These are phyloP conservation scores for Penicillium hordei DNA, from an alignment of 2,329 filamentous ascomycete genomes.

Conservation along the genomic window DNA sequence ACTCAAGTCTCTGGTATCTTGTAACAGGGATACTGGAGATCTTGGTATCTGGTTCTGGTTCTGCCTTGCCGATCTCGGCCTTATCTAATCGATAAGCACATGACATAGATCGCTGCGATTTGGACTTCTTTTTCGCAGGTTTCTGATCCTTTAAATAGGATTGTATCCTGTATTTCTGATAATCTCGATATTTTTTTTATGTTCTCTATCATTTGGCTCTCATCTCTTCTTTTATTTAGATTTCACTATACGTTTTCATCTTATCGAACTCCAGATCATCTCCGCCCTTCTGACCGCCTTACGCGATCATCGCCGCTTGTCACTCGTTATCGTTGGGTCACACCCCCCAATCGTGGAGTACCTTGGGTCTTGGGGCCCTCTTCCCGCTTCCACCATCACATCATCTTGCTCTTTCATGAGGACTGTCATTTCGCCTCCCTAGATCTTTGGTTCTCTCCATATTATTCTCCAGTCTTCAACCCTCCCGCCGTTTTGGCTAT, in stretches of 20 bases:
- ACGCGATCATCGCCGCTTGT: constrained; percentile 23
- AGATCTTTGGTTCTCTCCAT: not conserved
- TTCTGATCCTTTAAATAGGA: not conserved
- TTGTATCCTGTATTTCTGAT: not conserved
- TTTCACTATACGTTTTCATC: not conserved
- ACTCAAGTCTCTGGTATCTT: not conserved
- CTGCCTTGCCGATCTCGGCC: constrained; percentile 20
- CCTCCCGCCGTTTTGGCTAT: not conserved
- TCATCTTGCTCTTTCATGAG: constrained; percentile 29
- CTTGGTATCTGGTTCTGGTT: no score
- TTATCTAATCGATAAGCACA: constrained; percentile 28
- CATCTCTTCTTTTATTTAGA: not conserved
- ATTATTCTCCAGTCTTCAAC: constrained; percentile 6
- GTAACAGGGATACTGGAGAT: constrained; percentile 2
- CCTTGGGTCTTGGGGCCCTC: constrained; percentile 26
- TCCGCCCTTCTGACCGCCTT: constrained; percentile 38
- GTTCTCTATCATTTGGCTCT: not conserved
- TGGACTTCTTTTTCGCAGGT: constrained; percentile 8
- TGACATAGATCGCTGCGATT: constrained; percentile 15
- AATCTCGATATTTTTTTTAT: not conserved
- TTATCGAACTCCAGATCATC: constrained; percentile 12
- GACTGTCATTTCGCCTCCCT: constrained; percentile 9
- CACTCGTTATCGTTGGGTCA: constrained; percentile 37
- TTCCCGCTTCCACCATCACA: constrained; percentile 30
- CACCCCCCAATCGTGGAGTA: constrained; percentile 22